phyloP scores from a whole-genome alignment of 2,329 filamentous ascomycete genomes.

The Paecilomyces sp. region DNA sequence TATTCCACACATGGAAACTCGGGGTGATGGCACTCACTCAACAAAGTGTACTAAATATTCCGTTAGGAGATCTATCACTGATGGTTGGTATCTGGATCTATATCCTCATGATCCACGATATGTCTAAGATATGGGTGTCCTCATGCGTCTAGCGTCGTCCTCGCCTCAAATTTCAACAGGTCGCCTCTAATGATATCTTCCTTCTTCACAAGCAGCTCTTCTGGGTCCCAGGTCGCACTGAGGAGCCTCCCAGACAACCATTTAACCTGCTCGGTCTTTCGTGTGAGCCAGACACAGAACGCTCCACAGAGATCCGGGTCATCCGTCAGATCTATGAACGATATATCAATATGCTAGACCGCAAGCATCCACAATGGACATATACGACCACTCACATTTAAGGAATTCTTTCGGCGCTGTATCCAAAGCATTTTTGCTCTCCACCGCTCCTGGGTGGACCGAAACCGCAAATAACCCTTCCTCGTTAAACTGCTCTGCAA shows the following conservation, averaged over 20 bases:
- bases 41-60: no score
- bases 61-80: no score
- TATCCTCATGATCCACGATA: not conserved
- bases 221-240: constrained; percentile 40
- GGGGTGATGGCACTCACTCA: no score
- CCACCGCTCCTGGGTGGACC: constrained; percentile 29
- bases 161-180: constrained; percentile 9
- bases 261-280: constrained; percentile 11
- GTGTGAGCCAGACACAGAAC: constrained; percentile 12
- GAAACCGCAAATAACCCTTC: constrained; percentile 18
- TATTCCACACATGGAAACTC: no score
- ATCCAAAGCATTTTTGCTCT: constrained; percentile 23
- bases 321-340: constrained; percentile 10
- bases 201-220: constrained; percentile 33
- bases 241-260: constrained; percentile 41
- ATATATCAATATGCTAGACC: not conserved
- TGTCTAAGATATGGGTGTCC: not conserved
- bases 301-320: constrained; percentile 14
- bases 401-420: constrained; percentile 15
- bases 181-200: constrained; percentile 30
- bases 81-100: no score
- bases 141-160: constrained; percentile 2
- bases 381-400: constrained; percentile 4
- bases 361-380: not conserved
- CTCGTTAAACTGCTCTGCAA: constrained; percentile 23